Evolutionary conservation across 306 rosid genomes (phyloP).

Genomic region (Cucurbita argyrosperma): DNA sequence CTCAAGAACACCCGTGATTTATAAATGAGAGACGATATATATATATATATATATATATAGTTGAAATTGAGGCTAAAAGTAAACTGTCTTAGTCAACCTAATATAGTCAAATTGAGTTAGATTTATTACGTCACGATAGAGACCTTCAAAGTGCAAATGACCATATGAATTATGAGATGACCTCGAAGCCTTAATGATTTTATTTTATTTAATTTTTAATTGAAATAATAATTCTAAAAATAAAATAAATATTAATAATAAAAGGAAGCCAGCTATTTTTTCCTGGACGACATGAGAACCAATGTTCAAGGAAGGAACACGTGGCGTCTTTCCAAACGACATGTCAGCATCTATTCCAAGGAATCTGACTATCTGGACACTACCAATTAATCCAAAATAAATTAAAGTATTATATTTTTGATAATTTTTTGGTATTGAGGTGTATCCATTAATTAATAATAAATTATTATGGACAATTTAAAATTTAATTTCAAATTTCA

Average conservation of each 20-base stretch:
- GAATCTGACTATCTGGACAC: not conserved
- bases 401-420: too few relatives aligned
- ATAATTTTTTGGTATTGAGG: too few relatives aligned
- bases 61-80: too few relatives aligned
- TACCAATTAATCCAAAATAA: not conserved
- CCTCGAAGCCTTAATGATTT: not conserved
- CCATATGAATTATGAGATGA: not conserved
- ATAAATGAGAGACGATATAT: too few relatives aligned
- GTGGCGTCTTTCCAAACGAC: not conserved
- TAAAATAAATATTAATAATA: not conserved
- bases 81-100: too few relatives aligned
- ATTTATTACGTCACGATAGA: not conserved
- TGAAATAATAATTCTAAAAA: not conserved
- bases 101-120: too few relatives aligned
- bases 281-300: not conserved
- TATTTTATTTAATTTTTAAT: not conserved
- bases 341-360: constrained; percentile 2
- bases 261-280: not conserved
- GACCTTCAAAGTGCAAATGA: not conserved
- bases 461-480: too few relatives aligned
- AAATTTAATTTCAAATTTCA: too few relatives aligned
- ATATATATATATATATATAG: too few relatives aligned
- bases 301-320: not conserved
- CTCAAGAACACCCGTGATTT: too few relatives aligned
- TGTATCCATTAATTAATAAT: too few relatives aligned